Percentiles rank a stretch among this genome's conserved stretches.
These are phyloP conservation scores for Coriolopsis trogii DNA, from an alignment of 1,284 basidiomycete species.

Conservation along the genomic window DNA sequence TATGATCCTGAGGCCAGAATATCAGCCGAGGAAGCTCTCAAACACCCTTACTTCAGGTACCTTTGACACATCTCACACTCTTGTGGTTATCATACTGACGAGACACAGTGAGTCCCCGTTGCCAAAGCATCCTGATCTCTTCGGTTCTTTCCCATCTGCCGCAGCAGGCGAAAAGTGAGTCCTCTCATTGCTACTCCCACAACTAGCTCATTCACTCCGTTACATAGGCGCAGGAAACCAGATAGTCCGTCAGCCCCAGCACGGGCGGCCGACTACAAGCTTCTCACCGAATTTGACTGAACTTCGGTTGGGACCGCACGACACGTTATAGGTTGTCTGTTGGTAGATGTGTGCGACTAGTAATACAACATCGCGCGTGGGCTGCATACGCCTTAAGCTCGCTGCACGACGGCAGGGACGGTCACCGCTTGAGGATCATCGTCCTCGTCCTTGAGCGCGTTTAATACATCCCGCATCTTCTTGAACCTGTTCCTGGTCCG, in stretches of 20 bases:
- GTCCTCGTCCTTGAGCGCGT: slow-evolving; percentile 37
- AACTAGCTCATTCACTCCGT: not conserved
- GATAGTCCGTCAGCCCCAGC: slow-evolving; percentile 78
- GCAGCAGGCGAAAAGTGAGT: slow-evolving; percentile 96
- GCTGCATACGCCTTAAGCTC: too few relatives aligned
- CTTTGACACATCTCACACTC: slow-evolving; percentile 30
- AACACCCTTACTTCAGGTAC: slow-evolving; percentile 92
- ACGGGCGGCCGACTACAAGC: slow-evolving; percentile 65
- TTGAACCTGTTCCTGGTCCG: slow-evolving; percentile 64
- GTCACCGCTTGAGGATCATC: not conserved
- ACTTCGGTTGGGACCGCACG: too few relatives aligned
- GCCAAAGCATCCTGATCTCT: slow-evolving; percentile 97
- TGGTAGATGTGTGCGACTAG: too few relatives aligned
- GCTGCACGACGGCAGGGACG: too few relatives aligned
- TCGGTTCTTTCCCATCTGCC: slow-evolving; percentile 93
- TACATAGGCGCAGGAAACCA: slow-evolving; percentile 66
- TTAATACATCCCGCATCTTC: slow-evolving; percentile 61
- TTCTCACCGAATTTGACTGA: slow-evolving; percentile 48
- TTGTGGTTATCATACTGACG: not conserved
- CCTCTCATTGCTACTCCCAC: not conserved
- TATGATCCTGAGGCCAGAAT: slow-evolving; percentile 91
- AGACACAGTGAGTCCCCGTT: slow-evolving; percentile 81
- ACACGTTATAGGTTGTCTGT: too few relatives aligned
- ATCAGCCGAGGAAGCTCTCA: slow-evolving; percentile 84
- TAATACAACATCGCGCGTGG: slow-evolving; percentile 14